Percentiles rank a stretch among this genome's conserved stretches.
Evolutionary conservation across 2,329 filamentous ascomycete genomes (phyloP).

Genomic region (Cercospora citrullina): DNA sequence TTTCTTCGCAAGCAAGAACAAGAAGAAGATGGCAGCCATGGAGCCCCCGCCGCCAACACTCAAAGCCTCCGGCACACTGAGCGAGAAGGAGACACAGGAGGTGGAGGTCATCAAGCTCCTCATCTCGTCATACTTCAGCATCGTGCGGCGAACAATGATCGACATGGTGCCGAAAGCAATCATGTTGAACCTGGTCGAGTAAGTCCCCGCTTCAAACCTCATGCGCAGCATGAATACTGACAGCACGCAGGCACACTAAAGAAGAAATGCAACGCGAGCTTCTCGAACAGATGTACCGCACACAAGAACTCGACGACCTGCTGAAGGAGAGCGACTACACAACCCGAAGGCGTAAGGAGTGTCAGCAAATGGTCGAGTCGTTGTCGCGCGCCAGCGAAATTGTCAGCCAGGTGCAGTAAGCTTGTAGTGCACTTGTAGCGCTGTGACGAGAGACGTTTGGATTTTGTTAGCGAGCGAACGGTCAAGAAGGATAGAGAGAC

Average conservation of each 20-base stretch:
- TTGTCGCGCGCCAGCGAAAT: conserved; percentile 83
- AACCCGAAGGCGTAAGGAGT: conserved; percentile 90
- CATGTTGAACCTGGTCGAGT: conserved; percentile 96
- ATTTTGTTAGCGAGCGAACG: conserved; percentile 1
- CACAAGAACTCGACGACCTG: conserved; percentile 84
- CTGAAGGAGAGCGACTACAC: conserved; percentile 99
- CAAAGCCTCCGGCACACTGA: conserved; percentile 90
- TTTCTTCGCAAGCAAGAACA: conserved; percentile 99
- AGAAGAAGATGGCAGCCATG: conserved; percentile 99
- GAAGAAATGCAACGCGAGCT: conserved; percentile 98
- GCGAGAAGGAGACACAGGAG: conserved; percentile 90
- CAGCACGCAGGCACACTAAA: conserved; percentile 72
- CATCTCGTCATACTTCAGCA: conserved; percentile 97
- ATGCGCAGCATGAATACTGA: conserved; percentile 23
- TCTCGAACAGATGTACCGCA: conserved; percentile 95
- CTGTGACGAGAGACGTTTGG: conserved; percentile 2
- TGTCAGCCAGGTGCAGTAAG: conserved; percentile 72
- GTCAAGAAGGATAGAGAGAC: conserved; percentile 1
- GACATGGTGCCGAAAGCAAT: conserved; percentile 99
- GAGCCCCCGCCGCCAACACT: conserved; percentile 88
- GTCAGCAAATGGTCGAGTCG: conserved; percentile 98
- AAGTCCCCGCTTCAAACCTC: conserved; percentile 56
- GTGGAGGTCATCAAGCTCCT: conserved; percentile 98
- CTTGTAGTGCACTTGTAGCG: background rate
- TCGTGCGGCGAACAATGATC: conserved; percentile 97